Base-by-base conservation (phyloP, 345 rosid genomes). In the Pelargonium nanum region DNA sequence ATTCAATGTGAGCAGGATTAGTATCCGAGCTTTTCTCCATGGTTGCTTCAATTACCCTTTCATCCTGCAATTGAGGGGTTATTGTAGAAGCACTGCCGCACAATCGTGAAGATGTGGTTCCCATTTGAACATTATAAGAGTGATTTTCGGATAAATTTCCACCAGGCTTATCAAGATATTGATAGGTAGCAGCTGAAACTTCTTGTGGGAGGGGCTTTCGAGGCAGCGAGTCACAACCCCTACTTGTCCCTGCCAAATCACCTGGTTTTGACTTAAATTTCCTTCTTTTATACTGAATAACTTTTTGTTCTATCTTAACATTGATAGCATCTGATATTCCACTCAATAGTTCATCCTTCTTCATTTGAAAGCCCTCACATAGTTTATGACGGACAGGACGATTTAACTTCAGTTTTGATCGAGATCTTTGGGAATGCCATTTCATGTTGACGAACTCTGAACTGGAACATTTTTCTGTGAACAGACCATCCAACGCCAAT, bases 261-360 rank as follows among this genome's bases (percentile, higher is more conserved):
- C 69, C 72, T 59, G 73, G 69, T 64, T 80, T 86, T 51, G 61
- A 66, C 77, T 77, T 85, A 23, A 63, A 55, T 70, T 77, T 93
- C 83, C 87, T 81, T 74, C 99, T 87, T 26, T 86, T 69, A 75
- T 93, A 93, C 57, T 82, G 91, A 63, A 93, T 78, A 68, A 93
- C 68, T 68, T 68, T 78, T 65, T 74, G 78, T 60, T 81, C 82
- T 59, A 78, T 82, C 65, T 61, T 76, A 63, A 67, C 60, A 55
- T 21, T 55, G 26, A 22, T 54, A 40, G 60, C 48, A 59, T 75
- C 77, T 26, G 72, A 53, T 58, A 67, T 74, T 57, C 67, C 71
- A 54, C 61, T 58, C 59, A n/a, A 24, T 53, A 28, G 55, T 69
- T 66, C 59, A 53, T 62, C 75, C 61, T 74, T 77, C 61, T 74